Evolutionary conservation across 2,329 filamentous ascomycete genomes (phyloP), one percentile per base, ranked within the genome.

Genomic region (Ilyonectria sp.): DNA sequence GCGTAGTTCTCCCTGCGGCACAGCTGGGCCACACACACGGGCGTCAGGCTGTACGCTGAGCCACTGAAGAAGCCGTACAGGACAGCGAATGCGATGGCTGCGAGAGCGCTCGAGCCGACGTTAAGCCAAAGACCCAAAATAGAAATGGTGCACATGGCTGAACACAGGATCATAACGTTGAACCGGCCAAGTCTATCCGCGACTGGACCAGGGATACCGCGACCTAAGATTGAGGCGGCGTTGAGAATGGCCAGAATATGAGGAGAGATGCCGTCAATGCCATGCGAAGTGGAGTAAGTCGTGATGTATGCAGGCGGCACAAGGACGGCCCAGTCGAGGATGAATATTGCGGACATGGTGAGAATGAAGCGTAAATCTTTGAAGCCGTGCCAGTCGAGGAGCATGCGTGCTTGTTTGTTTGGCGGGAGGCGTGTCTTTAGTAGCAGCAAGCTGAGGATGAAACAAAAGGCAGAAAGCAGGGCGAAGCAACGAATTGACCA

Each of bases 361-460:
- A 47, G 8, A 2, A 35, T 23, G 17, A 61, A 53, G 6, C 47
- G 47, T 17, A 61, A 11, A 19, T 61, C 49, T 26, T 37, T 61
- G 49, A 54, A 61, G 6, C 47, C 47, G 4, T 17, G 47, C 59
- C 47, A 61, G 35, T 53, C 47, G 29, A 53, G 37, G 31, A 56
- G 29, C 46, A 60, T 3, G 7, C 77, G 84, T 2, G 83, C 82
- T 47, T 82, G 81, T 26, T 81, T 81, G 58, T 83, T 83, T 29
- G 84, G 80, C 0, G 87, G 85, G 1, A 89, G 78, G 2, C 87
- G 29, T 33, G 49, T 82, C 29, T 86, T 84, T 57, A 79, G 69
- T 46, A 79, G 65, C 3, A 76, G 66, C 15, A 67, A n/a, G 61
- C 72, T 73, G 8, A 76, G 73, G 78, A 86, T 23, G 21, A 75